phyloP scores from a whole-genome alignment of 148 eudicot species.

The Beta vulgaris region DNA sequence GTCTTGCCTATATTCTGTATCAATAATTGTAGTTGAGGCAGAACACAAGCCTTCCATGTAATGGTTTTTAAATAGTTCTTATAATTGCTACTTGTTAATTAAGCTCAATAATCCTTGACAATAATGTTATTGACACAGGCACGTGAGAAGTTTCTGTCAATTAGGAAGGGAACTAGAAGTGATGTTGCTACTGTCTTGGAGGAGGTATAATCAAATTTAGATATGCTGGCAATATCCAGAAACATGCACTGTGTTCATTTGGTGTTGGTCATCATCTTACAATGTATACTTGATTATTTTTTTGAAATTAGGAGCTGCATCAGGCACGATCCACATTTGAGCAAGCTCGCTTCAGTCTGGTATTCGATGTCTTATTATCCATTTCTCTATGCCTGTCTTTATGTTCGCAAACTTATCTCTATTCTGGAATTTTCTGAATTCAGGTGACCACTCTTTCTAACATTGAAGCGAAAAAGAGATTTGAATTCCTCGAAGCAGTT shows the following conservation, averaged over 20 bases:
- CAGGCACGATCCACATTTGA: conserved; percentile 87
- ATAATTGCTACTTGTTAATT: too few relatives aligned
- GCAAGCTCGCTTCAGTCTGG: conserved; percentile 96
- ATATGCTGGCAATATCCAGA: background rate
- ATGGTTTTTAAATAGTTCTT: too few relatives aligned
- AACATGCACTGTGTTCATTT: conserved; percentile 14
- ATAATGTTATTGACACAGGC: conserved; percentile 48
- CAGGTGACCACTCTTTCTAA: conserved; percentile 86
- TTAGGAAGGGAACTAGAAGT: conserved; percentile 88
- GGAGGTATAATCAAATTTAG: conserved; percentile 56
- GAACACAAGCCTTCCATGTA: too few relatives aligned
- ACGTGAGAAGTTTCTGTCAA: conserved; percentile 87
- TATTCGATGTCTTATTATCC: conserved; percentile 25
- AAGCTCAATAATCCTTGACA: too few relatives aligned
- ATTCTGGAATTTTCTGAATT: conserved; percentile 10
- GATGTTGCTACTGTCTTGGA: conserved; percentile 75
- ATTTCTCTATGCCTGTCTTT: background rate
- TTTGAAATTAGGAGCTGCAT: conserved; percentile 76
- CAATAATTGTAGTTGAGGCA: background rate
- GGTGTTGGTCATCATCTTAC: background rate
- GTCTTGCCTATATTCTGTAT: background rate
- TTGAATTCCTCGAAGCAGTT: conserved; percentile 97
- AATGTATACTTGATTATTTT: conserved; percentile 14
- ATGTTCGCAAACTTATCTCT: conserved; percentile 15
- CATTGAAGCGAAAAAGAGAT: conserved; percentile 96